Conservation (phyloP, 371 early-diverging fungal genomes). For the Gilbertella persicaria region DNA sequence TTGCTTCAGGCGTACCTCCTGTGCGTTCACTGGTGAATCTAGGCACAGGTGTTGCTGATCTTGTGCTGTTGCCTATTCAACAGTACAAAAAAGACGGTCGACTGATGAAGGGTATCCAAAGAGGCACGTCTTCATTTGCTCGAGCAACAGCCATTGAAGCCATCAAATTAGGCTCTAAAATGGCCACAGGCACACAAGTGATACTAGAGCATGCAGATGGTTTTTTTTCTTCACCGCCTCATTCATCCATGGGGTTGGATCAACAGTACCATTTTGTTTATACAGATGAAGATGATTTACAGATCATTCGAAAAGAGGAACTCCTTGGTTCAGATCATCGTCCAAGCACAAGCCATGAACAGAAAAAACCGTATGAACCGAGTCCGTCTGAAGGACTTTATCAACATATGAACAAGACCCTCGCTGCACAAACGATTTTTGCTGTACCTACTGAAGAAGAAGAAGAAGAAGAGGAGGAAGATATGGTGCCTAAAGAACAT, state of each 20-base stretch:
- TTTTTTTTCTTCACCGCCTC: constrained; percentile 42
- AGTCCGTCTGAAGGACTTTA: constrained; percentile 29
- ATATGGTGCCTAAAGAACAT: background rate
- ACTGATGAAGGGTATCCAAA: constrained; percentile 82
- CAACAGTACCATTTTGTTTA: background rate
- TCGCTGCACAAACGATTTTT: constrained; percentile 87
- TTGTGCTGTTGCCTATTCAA: constrained; percentile 90
- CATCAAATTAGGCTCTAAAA: constrained; percentile 81
- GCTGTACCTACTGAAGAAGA: constrained; percentile 88
- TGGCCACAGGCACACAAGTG: constrained; percentile 90
- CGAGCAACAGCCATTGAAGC: constrained; percentile 90
- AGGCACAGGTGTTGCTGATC: constrained; percentile 90
- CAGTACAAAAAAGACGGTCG: constrained; percentile 93
- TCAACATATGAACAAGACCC: constrained; percentile 72
- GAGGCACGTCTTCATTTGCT: constrained; percentile 88
- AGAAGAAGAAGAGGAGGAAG: constrained; percentile 60
- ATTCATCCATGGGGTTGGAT: background rate
- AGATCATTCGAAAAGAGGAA: background rate
- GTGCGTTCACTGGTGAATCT: constrained; percentile 88
- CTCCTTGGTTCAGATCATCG: background rate
- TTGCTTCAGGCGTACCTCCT: constrained; percentile 91
- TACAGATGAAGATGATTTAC: background rate
- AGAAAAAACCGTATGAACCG: constrained; percentile 8
- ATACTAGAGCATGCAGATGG: constrained; percentile 92
- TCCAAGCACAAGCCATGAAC: constrained; percentile 14